A percentile compares a stretch with the other conserved stretches of the same genome.
These are phyloP conservation scores for Trichoderma gamsii DNA, from an alignment of 495 filamentous ascomycete genomes.

Conservation along the genomic window DNA sequence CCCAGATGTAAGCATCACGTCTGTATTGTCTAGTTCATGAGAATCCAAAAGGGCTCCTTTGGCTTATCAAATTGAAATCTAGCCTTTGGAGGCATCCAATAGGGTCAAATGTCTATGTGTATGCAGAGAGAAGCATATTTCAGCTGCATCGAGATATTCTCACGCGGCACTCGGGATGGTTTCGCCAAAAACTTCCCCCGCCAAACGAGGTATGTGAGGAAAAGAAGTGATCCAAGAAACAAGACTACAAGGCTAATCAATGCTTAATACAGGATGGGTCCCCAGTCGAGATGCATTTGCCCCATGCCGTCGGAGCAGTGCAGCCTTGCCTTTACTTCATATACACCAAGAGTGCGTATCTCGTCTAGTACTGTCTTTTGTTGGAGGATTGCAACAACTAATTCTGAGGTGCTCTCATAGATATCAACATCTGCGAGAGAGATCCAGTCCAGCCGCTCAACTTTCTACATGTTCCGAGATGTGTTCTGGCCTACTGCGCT, in stretches of 20 bases:
- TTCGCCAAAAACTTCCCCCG: conserved; percentile 4
- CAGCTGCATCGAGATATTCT: conserved; percentile 13
- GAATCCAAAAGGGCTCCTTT: background rate
- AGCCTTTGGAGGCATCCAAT: conserved; percentile 9
- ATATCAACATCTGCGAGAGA: background rate
- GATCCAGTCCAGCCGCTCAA: background rate
- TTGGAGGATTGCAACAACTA: background rate
- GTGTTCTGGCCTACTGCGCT: conserved; percentile 8
- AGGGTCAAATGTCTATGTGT: background rate
- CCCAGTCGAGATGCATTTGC: conserved; percentile 1
- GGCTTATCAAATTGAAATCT: background rate
- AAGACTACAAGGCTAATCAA: background rate
- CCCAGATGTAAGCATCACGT: background rate
- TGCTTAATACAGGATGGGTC: background rate
- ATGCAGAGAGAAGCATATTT: background rate
- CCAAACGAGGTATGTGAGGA: background rate
- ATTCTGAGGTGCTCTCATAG: background rate
- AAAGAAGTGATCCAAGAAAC: background rate
- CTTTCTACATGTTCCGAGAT: conserved; percentile 6
- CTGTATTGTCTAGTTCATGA: background rate
- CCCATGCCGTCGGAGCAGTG: background rate
- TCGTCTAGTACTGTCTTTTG: background rate
- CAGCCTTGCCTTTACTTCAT: conserved; percentile 9
- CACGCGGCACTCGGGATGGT: conserved; percentile 3
- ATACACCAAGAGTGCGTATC: conserved; percentile 4